Conservation (phyloP, 2,329 filamentous ascomycete species). For the Nothopassalora personata region DNA sequence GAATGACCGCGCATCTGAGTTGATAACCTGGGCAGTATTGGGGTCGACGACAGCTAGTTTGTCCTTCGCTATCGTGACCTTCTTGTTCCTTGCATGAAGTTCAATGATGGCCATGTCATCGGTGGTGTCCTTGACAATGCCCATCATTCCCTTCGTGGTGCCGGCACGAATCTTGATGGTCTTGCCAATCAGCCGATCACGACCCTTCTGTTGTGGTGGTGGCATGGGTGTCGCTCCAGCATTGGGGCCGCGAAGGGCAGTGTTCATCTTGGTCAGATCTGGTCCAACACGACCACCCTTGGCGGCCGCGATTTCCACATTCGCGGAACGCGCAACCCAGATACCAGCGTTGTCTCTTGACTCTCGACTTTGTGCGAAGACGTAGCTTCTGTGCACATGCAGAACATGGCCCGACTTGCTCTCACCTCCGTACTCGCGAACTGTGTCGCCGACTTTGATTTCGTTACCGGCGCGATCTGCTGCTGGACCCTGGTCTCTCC, state of each 20-base stretch:
- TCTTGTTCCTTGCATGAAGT: slow-evolving; percentile 89
- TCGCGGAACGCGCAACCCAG: slow-evolving; percentile 79
- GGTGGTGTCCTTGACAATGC: slow-evolving; percentile 92
- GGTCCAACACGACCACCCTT: slow-evolving; percentile 81
- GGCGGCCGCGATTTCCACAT: slow-evolving; percentile 85
- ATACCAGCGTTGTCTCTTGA: slow-evolving; percentile 83
- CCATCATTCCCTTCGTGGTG: slow-evolving; percentile 84
- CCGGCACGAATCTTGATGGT: slow-evolving; percentile 85
- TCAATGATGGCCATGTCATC: slow-evolving; percentile 83
- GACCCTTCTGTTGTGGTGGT: slow-evolving; percentile 67
- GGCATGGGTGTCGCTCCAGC: slow-evolving; percentile 53
- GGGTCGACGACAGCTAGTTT: slow-evolving; percentile 78
- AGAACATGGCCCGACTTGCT: slow-evolving; percentile 81
- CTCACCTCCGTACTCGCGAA: slow-evolving; percentile 85
- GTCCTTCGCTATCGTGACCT: slow-evolving; percentile 75
- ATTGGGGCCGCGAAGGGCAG: slow-evolving; percentile 63
- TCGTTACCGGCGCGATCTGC: slow-evolving; percentile 91
- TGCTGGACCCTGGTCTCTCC: slow-evolving; percentile 72
- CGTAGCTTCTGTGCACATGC: slow-evolving; percentile 87
- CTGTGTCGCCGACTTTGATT: slow-evolving; percentile 83
- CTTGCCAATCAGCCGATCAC: slow-evolving; percentile 82
- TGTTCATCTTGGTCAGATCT: slow-evolving; percentile 88
- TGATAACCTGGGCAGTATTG: slow-evolving; percentile 70
- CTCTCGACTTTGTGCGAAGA: slow-evolving; percentile 82
- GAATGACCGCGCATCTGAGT: slow-evolving; percentile 47